Evolutionary conservation across 495 filamentous ascomycete genomes (phyloP), one percentile per base, ranked within the genome.

Genomic region (Podospora conica): DNA sequence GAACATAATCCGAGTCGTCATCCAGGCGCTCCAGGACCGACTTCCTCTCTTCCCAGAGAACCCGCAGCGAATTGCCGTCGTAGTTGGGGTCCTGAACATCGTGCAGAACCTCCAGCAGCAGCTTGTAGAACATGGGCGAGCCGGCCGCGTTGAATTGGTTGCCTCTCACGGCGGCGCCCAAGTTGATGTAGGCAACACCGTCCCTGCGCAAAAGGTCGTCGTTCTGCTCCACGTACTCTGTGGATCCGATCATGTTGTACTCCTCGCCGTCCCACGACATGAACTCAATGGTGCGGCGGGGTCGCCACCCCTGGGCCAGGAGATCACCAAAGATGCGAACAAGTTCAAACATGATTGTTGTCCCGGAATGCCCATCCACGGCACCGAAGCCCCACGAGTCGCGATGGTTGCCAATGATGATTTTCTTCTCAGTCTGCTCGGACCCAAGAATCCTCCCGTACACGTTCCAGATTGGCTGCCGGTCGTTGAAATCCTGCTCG

Each of bases 311-410:
- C 48, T 84, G 84, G 15, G 75, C 77, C 20, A 85, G 78, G 9
- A 98, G 83, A 64, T 91, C 86, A 23, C 92, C 90, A 73, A 98
- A 89, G 65, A 96, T 86, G 48, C 88, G 86, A 10, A 91, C 84
- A 55, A 98, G 82, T 76, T 98, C 96, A 20, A 97, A 77, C 81
- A 97, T 89, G 25, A 97, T 84, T 12, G 95, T 96, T 0, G 93
- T 97, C 15, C 94, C 96, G 60, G 90, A 91, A 64, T 91, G 90
- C 0, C 96, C 91, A 67, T 93, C 90, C 1, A 86, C 85, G 61
- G 92, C 91, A 3, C 96, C 94, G 71, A 96, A 90, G 62, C 91
- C 90, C 92, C 91, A 97, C 9, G 92, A 88, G 74, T 98, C 95
- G 21, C 95, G 91, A 74, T 97, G 95, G 73, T 93, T 96, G 24